A percentile compares a stretch with the other conserved stretches of the same genome.
These are phyloP conservation scores for Zymoseptoria tritici DNA, from an alignment of 2,329 filamentous ascomycete genomes.

Conservation along the genomic window DNA sequence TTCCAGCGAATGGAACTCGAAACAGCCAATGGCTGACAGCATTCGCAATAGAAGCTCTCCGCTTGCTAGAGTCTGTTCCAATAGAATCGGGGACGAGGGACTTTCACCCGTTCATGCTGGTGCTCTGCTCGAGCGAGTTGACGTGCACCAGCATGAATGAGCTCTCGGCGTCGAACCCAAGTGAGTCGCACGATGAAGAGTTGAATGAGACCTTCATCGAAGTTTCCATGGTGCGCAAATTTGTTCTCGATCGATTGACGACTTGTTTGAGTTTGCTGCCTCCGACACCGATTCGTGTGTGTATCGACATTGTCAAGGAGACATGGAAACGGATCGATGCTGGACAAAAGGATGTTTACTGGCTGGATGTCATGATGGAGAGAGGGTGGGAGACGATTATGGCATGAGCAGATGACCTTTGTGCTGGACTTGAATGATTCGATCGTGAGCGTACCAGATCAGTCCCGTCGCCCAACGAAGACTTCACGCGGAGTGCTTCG, in stretches of 20 bases:
- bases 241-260: constrained; percentile 13
- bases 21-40: constrained; percentile 42
- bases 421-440: not conserved
- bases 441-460: not conserved
- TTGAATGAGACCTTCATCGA: constrained; percentile 10
- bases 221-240: constrained; percentile 15
- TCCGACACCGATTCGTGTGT: constrained; percentile 45
- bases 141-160: constrained; percentile 6
- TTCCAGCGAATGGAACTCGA: constrained; percentile 18
- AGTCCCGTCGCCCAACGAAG: not conserved
- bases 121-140: constrained; percentile 30
- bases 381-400: constrained; percentile 52
- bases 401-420: constrained; percentile 29
- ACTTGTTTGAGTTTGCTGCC: constrained; percentile 31
- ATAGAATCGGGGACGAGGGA: constrained; percentile 47
- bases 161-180: not conserved
- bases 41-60: constrained; percentile 46
- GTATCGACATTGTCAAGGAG: constrained; percentile 45
- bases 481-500: not conserved
- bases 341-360: constrained; percentile 42
- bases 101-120: constrained; percentile 48
- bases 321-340: constrained; percentile 47
- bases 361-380: constrained; percentile 53
- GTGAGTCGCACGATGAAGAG: not conserved
- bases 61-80: constrained; percentile 44